Evolutionary conservation across 2,329 filamentous ascomycete species (phyloP), one percentile per base, ranked within the genome.

Genomic region (Pseudogymnoascus sp.): DNA sequence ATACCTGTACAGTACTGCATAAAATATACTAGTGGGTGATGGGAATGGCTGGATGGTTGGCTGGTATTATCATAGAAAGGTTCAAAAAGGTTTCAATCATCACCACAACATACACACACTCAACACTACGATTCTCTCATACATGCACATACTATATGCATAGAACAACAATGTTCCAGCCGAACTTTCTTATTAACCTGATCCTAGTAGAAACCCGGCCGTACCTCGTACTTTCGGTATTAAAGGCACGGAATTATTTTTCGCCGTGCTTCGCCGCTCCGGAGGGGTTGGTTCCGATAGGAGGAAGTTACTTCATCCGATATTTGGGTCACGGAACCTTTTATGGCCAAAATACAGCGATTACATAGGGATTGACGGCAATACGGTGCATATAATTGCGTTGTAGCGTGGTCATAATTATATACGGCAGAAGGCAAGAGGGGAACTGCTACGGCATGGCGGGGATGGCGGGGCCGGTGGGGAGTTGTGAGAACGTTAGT

Each of bases 261-360:
- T 54, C 43, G 43, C 43, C 43, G 43, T 18, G n/a, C 25, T 54
- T 54, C n/a, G n/a, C n/a, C 22, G 28, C 43, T 54, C 43, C 43
- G 43, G 43, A 54, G 43, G 43, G 43, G 43, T 3, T 18, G 8
- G 14, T 18, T 54, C 43, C 43, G 43, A 54, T 54, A 54, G 43
- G 43, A 54, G 43, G 43, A 54, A 54, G 25, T 54, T 54, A 54
- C 43, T 54, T 54, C 43, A n/a, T 54, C 43, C 43, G 43, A 54
- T 30, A 8, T 54, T 54, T 54, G n/a, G 43, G 43, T 54, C 43
- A 54, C 43, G 43, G 43, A 54, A 28, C 43, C 43, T 32, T 54
- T 32, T 54, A 54, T 28, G 14, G 43, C 43, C 25, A 18, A 18
- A 18, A 50, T 54, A 54, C 25, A 32, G 43, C n/a, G 43, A 54